Conservation (phyloP, 2,329 filamentous ascomycete genomes). For the Ophiosphaerella narmari region DNA sequence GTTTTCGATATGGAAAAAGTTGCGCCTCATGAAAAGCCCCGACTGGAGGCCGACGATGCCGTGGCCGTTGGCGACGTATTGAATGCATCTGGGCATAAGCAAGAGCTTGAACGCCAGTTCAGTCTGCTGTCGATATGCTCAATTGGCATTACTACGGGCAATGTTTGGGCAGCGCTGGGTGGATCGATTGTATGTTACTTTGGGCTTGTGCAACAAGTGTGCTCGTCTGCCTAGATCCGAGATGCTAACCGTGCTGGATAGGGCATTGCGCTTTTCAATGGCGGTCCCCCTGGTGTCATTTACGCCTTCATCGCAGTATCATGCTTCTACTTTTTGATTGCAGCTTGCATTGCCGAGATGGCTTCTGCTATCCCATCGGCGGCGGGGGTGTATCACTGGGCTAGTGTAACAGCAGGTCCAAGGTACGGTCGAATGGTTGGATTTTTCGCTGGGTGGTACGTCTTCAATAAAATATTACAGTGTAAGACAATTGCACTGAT, state of each 20-base stretch:
- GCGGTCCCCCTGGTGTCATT: slow-evolving; percentile 52
- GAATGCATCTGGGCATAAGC: slow-evolving; percentile 57
- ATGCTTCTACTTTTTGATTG: slow-evolving; percentile 58
- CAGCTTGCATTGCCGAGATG: slow-evolving; percentile 57
- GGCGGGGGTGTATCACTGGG: slow-evolving; percentile 59
- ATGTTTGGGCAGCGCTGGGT: slow-evolving; percentile 53
- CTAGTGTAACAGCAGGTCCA: slow-evolving; percentile 53
- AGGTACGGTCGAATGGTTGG: slow-evolving; percentile 54
- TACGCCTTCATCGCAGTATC: slow-evolving; percentile 56
- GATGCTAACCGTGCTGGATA: slow-evolving; percentile 8
- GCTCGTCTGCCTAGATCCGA: not conserved
- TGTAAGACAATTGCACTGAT: not conserved
- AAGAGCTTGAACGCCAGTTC: slow-evolving; percentile 58
- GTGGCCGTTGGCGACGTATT: slow-evolving; percentile 43
- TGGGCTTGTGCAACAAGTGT: not conserved
- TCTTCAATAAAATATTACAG: not conserved
- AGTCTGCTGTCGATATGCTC: slow-evolving; percentile 53
- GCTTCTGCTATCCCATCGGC: slow-evolving; percentile 51
- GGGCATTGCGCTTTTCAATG: slow-evolving; percentile 52
- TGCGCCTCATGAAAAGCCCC: slow-evolving; percentile 13
- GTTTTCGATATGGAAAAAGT: slow-evolving; percentile 13
- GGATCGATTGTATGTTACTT: slow-evolving; percentile 50
- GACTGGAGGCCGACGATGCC: slow-evolving; percentile 20
- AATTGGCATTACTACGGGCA: slow-evolving; percentile 52
- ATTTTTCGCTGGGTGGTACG: slow-evolving; percentile 56